These are phyloP conservation scores for Melaleuca alternifolia DNA, from an alignment of 345 rosid species.

Conservation along the genomic window DNA sequence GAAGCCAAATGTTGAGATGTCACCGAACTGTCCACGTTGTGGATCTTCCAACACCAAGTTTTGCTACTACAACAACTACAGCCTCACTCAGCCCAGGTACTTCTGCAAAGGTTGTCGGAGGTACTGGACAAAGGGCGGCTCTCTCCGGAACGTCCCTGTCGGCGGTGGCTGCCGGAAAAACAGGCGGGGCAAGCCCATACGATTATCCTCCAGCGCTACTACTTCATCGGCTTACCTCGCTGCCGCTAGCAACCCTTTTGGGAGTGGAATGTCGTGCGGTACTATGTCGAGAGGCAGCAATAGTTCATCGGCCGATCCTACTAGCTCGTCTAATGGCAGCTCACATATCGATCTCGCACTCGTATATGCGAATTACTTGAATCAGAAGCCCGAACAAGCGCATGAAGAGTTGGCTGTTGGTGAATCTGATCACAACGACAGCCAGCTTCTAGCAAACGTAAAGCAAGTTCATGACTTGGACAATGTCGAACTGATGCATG, in stretches of 20 bases:
- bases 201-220: slow-evolving; percentile 3
- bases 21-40: slow-evolving; percentile 59
- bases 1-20: slow-evolving; percentile 30
- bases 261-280: background rate
- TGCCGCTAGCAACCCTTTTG: background rate
- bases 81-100: slow-evolving; percentile 55
- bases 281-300: background rate
- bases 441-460: background rate
- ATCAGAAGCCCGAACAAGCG: slow-evolving; percentile 13
- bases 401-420: background rate
- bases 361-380: slow-evolving; percentile 51
- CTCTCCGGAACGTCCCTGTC: slow-evolving; percentile 43
- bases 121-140: slow-evolving; percentile 65
- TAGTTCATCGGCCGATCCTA: background rate
- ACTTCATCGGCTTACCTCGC: slow-evolving; percentile 1
- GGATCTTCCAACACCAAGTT: slow-evolving; percentile 55
- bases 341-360: slow-evolving; percentile 24
- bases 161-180: slow-evolving; percentile 58
- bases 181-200: slow-evolving; percentile 30
- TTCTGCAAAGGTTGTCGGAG: slow-evolving; percentile 61
- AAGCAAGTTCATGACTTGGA: background rate
- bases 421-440: background rate
- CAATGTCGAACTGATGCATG: background rate
- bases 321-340: slow-evolving; percentile 4
- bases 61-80: slow-evolving; percentile 65